Evolutionary conservation across 768 basidiomycete species (phyloP).

Genomic region (Gelatoporia subvermispora): DNA sequence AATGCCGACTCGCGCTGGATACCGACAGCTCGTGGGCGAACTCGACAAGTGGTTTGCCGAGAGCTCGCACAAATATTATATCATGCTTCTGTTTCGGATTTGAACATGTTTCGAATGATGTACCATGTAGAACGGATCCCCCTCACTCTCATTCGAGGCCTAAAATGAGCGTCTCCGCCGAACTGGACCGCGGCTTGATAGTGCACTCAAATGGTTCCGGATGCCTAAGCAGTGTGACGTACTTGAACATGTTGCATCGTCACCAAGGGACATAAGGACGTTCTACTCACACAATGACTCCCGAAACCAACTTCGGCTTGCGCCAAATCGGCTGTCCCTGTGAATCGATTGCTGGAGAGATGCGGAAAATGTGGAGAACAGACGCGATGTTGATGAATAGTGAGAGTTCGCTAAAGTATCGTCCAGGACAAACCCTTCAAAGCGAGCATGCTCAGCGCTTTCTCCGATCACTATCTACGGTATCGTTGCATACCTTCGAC

Average conservation of each 20-base stretch:
- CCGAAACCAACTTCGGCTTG: constrained; percentile 1
- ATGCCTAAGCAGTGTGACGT: constrained; percentile 4
- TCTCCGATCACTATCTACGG: neutral
- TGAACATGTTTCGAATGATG: no score
- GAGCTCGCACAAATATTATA: no score
- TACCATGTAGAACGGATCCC: no score
- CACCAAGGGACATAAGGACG: neutral
- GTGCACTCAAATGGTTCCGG: constrained; percentile 17
- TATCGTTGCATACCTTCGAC: constrained; percentile 4
- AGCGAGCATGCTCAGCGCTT: neutral
- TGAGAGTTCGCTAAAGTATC: constrained; percentile 10
- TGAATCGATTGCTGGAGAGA: constrained; percentile 9
- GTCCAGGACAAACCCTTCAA: constrained; percentile 17
- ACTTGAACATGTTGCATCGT: no score
- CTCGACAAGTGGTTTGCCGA: no score
- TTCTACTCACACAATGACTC: constrained; percentile 7
- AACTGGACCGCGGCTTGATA: constrained; percentile 16
- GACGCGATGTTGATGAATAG: constrained; percentile 13
- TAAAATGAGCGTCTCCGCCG: constrained; percentile 11
- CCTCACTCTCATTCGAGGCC: no score
- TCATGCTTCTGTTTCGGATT: no score
- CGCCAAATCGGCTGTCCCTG: constrained; percentile 6
- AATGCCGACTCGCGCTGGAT: no score
- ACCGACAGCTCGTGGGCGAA: no score
- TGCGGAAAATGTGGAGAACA: constrained; percentile 14